Percentiles rank a stretch among this genome's conserved stretches.
These are phyloP conservation scores for Anisodus tanguticus DNA, from an alignment of 257 asterid species.

Conservation along the genomic window DNA sequence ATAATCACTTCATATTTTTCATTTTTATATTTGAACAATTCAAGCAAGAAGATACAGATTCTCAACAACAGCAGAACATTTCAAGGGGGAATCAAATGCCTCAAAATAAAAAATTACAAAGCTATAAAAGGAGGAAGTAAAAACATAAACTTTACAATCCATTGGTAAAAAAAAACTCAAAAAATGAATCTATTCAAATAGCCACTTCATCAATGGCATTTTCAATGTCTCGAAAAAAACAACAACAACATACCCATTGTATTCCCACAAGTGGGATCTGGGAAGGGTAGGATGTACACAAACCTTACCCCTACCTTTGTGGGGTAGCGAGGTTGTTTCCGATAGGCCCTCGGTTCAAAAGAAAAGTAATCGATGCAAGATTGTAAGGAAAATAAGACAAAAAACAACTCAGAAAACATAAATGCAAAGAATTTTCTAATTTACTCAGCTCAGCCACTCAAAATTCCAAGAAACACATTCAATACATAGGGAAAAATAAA, in stretches of 20 bases:
- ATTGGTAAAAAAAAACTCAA: not conserved
- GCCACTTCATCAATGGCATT: not conserved
- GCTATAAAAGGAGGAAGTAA: not conserved
- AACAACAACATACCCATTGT: not conserved
- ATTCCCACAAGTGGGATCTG: too few species aligned
- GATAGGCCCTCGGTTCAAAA: too few species aligned
- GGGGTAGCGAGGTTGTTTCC: too few species aligned
- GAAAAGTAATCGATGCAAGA: too few species aligned
- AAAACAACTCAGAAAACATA: not conserved
- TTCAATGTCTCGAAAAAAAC: not conserved
- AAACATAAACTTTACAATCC: not conserved
- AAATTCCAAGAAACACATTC: not conserved
- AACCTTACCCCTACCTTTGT: too few species aligned
- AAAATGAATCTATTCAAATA: not conserved
- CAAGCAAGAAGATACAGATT: conserved; percentile 10
- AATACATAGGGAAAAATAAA: not conserved
- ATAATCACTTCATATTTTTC: not conserved
- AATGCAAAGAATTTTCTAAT: not conserved
- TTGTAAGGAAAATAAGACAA: too few species aligned
- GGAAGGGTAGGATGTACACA: too few species aligned
- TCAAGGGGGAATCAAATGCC: not conserved
- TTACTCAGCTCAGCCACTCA: not conserved
- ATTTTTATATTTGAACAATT: conserved; percentile 16
- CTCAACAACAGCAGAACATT: not conserved
- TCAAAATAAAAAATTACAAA: not conserved